These are phyloP conservation scores for Ceratocystiopsis sp. DNA, from an alignment of 2,329 filamentous ascomycete species.

Conservation along the genomic window DNA sequence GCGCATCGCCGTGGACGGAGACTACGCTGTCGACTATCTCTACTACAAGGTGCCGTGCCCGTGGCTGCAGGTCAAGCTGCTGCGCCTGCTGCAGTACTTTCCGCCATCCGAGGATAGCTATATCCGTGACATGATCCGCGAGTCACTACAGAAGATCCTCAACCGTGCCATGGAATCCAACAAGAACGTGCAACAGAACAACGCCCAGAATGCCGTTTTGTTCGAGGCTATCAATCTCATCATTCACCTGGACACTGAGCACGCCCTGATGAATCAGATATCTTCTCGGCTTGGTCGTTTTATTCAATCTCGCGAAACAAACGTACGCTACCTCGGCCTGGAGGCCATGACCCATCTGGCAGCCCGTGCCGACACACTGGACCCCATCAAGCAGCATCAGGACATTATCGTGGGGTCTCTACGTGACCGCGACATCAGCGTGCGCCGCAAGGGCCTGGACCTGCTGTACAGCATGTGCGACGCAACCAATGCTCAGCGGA, in stretches of 20 bases:
- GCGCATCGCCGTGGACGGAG: constrained; percentile 76
- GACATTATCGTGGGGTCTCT: constrained; percentile 88
- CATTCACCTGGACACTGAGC: constrained; percentile 92
- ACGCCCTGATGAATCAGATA: constrained; percentile 89
- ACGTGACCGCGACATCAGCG: constrained; percentile 91
- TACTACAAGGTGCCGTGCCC: constrained; percentile 99
- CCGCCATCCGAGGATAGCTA: constrained; percentile 90
- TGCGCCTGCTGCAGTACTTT: constrained; percentile 88
- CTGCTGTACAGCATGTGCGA: constrained; percentile 99
- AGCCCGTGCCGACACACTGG: constrained; percentile 79
- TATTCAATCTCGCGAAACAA: constrained; percentile 92
- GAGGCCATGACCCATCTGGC: constrained; percentile 98
- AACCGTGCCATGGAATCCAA: constrained; percentile 83
- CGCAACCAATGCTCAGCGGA: constrained; percentile 77
- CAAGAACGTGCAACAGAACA: constrained; percentile 98
- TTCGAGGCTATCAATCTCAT: constrained; percentile 98
- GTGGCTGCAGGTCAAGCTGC: constrained; percentile 91
- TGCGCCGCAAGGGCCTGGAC: constrained; percentile 87
- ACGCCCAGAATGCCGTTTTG: constrained; percentile 91
- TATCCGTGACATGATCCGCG: constrained; percentile 77
- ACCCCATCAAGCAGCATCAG: constrained; percentile 96
- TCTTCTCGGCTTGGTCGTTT: constrained; percentile 83
- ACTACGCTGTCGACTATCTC: constrained; percentile 79
- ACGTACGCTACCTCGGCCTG: constrained; percentile 85
- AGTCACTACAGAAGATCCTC: constrained; percentile 80